Evolutionary conservation across 441 rosid species (phyloP).

Genomic region (Syzygium malaccense): DNA sequence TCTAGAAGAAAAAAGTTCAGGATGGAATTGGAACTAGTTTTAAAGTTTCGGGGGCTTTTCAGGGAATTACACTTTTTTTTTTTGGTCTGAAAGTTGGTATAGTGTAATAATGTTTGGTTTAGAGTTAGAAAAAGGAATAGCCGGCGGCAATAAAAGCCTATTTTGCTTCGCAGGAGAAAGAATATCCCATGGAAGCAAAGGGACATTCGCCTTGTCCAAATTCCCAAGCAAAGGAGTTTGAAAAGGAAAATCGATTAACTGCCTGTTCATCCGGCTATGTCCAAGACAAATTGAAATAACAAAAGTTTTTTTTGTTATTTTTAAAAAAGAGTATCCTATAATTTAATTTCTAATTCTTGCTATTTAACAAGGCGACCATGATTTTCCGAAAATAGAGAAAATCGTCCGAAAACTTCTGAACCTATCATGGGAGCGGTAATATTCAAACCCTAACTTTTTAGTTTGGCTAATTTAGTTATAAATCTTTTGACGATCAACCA

Average conservation of each 20-base stretch:
- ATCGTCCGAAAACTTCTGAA: fast-evolving
- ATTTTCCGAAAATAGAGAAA: background rate
- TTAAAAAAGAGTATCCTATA: background rate
- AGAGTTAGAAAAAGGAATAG: background rate
- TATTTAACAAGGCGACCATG: background rate
- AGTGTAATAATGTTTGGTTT: background rate
- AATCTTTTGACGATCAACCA: fast-evolving
- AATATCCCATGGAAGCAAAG: background rate
- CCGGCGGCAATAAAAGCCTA: background rate
- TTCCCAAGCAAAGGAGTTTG: background rate
- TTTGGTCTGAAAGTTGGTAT: background rate
- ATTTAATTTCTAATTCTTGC: background rate
- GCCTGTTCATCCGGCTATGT: background rate
- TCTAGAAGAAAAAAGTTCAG: too few species aligned
- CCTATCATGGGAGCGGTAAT: fast-evolving
- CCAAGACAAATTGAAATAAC: background rate
- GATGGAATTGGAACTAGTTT: fast-evolving
- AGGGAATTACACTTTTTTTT: too few species aligned
- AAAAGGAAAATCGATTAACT: background rate
- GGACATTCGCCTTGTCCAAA: background rate
- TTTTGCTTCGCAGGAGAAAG: background rate
- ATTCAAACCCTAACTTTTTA: background rate
- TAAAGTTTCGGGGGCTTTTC: too few species aligned
- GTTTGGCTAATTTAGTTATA: fast-evolving
- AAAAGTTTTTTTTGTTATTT: background rate